Percentiles rank a stretch among this genome's conserved stretches.
Conservation (phyloP, 352 stramenopile species). For the Globisporangium megalacanthum region DNA sequence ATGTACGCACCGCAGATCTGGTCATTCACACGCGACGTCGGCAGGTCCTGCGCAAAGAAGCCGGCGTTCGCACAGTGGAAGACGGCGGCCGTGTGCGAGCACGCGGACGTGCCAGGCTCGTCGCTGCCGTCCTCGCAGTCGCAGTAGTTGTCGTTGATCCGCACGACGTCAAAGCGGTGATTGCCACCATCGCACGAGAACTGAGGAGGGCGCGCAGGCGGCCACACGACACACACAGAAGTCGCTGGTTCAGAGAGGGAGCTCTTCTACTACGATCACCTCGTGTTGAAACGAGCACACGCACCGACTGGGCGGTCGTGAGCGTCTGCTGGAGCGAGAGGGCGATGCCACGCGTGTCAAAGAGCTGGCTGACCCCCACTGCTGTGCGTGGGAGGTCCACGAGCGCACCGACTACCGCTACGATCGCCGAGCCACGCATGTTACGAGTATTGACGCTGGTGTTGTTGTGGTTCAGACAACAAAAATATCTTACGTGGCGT, state of each 20-base stretch:
- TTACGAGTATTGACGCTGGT: not conserved
- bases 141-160: constrained; percentile 94
- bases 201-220: constrained; percentile 13
- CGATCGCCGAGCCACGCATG: not conserved
- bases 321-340: constrained; percentile 36
- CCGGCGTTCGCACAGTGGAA: constrained; percentile 77
- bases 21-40: constrained; percentile 71
- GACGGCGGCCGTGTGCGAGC: constrained; percentile 41
- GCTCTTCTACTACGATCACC: too few relatives aligned
- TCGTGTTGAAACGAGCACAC: constrained; percentile 5
- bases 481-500: too few relatives aligned
- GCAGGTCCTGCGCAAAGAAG: constrained; percentile 57
- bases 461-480: too few relatives aligned
- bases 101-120: constrained; percentile 86
- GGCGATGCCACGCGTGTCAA: constrained; percentile 32
- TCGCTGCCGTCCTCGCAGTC: constrained; percentile 90
- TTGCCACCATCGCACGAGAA: constrained; percentile 69
- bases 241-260: not conserved
- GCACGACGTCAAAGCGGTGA: constrained; percentile 40
- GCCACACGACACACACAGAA: not conserved
- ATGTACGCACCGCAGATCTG: constrained; percentile 49
- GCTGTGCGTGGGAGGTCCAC: constrained; percentile 6
- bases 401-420: constrained; percentile 12
- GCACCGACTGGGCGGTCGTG: constrained; percentile 26
- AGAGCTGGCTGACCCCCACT: constrained; percentile 10